Evolutionary conservation across 306 rosid genomes (phyloP).

Genomic region (Fagus crenata): DNA sequence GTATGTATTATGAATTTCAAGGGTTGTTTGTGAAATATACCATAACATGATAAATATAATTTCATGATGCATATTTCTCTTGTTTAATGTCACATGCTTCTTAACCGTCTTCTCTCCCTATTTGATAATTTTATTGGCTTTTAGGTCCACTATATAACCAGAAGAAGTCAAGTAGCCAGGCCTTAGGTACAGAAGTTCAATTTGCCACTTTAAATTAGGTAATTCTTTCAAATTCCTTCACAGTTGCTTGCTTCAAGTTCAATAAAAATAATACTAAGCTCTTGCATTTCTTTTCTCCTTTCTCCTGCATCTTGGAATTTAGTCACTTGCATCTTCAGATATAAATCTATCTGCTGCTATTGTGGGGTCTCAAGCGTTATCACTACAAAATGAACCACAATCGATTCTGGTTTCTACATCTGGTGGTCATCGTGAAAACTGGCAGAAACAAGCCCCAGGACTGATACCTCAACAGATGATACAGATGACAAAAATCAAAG

Average conservation of each 20-base stretch:
- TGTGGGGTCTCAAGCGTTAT: constrained; percentile 57
- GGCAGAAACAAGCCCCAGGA: constrained; percentile 79
- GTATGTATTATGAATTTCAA: background rate
- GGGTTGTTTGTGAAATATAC: background rate
- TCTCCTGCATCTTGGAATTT: constrained; percentile 32
- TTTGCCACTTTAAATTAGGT: constrained; percentile 73
- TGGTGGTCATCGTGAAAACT: constrained; percentile 77
- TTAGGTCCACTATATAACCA: constrained; percentile 73
- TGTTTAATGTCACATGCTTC: constrained; percentile 10
- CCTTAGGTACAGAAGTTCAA: constrained; percentile 61
- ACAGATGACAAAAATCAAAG: constrained; percentile 81
- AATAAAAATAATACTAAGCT: constrained; percentile 12
- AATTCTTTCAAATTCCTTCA: constrained; percentile 21
- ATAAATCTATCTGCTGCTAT: constrained; percentile 54
- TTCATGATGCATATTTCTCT: constrained; percentile 1
- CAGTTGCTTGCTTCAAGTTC: constrained; percentile 23
- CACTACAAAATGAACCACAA: constrained; percentile 51
- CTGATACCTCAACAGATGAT: constrained; percentile 93
- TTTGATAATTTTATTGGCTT: constrained; percentile 23
- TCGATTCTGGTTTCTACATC: constrained; percentile 57
- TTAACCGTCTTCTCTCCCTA: background rate
- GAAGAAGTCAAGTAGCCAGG: constrained; percentile 61
- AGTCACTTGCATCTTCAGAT: constrained; percentile 56
- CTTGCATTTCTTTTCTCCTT: constrained; percentile 10
- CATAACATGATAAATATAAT: background rate